These are phyloP conservation scores for Deinandra increscens DNA, from an alignment of 129 eudicot genomes.

Conservation along the genomic window DNA sequence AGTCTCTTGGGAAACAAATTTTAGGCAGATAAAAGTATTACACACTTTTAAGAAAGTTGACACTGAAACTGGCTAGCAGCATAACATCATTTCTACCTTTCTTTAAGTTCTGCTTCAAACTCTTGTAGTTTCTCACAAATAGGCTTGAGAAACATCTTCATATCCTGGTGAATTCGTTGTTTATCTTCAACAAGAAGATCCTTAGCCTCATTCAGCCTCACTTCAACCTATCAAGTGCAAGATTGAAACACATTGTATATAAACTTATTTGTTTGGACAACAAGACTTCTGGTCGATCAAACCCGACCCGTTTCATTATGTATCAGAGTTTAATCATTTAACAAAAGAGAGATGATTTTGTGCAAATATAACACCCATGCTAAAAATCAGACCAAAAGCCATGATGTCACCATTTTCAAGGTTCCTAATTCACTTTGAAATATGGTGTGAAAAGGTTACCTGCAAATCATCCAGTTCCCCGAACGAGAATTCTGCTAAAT, in stretches of 20 bases:
- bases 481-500: constrained; percentile 75
- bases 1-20: constrained; percentile 27
- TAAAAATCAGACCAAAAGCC: neutral
- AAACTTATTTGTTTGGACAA: neutral
- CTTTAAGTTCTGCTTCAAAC: constrained; percentile 78
- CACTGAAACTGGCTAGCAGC: constrained; percentile 8
- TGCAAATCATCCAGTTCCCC: constrained; percentile 96
- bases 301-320: too few species aligned
- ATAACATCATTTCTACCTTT: constrained; percentile 36
- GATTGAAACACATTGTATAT: neutral
- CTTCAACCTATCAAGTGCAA: constrained; percentile 44
- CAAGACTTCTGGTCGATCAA: neutral
- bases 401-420: neutral
- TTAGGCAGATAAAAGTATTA: constrained; percentile 12
- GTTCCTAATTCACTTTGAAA: neutral
- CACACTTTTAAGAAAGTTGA: constrained; percentile 19
- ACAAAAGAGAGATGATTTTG: neutral
- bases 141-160: constrained; percentile 63
- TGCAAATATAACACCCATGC: neutral
- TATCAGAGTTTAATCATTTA: neutral
- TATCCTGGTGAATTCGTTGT: constrained; percentile 49
- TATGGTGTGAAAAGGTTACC: constrained; percentile 42
- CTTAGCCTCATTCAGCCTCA: constrained; percentile 58
- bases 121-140: constrained; percentile 57
- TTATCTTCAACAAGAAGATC: constrained; percentile 54